phyloP scores from a whole-genome alignment of 495 filamentous ascomycete genomes.

The Paragyromitra xinjiangensis region DNA sequence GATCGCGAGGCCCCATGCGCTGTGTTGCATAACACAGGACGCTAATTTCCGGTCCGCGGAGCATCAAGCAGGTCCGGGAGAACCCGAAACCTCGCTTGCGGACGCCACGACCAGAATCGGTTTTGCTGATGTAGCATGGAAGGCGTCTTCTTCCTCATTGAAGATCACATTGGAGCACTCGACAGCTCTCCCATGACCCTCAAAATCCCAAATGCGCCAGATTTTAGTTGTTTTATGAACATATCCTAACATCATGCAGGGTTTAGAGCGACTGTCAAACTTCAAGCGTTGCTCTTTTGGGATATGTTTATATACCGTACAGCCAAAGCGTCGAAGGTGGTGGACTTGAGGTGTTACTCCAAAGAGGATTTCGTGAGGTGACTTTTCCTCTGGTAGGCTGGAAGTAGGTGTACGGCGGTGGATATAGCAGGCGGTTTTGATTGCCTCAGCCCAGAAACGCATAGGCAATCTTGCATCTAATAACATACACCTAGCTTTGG shows the following conservation, averaged over 20 bases:
- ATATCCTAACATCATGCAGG: conserved; percentile 27
- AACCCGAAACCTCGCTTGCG: too few relatives aligned
- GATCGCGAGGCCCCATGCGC: too few relatives aligned
- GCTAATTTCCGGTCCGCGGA: too few relatives aligned
- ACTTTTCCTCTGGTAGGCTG: not conserved
- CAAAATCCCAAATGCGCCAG: conserved; percentile 21
- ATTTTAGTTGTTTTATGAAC: conserved; percentile 18
- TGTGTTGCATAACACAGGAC: too few relatives aligned
- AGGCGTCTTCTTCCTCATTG: not conserved
- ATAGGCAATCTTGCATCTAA: not conserved
- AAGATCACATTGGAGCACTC: conserved; percentile 16
- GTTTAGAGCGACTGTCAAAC: not conserved
- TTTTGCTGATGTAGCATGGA: too few relatives aligned
- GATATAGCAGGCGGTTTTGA: conserved; percentile 19
- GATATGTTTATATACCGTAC: not conserved
- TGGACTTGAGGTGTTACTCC: conserved; percentile 3
- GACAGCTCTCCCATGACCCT: not conserved
- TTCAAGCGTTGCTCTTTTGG: not conserved
- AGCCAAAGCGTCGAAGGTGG: conserved; percentile 23
- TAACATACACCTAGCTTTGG: not conserved
- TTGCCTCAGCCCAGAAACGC: conserved; percentile 13
- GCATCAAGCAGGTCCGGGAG: too few relatives aligned
- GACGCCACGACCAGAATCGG: too few relatives aligned
- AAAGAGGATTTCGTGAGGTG: not conserved
- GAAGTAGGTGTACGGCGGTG: conserved; percentile 4